Conservation (phyloP, 192 early-diverging fungal species). For the Paraglomus brasilianum region DNA sequence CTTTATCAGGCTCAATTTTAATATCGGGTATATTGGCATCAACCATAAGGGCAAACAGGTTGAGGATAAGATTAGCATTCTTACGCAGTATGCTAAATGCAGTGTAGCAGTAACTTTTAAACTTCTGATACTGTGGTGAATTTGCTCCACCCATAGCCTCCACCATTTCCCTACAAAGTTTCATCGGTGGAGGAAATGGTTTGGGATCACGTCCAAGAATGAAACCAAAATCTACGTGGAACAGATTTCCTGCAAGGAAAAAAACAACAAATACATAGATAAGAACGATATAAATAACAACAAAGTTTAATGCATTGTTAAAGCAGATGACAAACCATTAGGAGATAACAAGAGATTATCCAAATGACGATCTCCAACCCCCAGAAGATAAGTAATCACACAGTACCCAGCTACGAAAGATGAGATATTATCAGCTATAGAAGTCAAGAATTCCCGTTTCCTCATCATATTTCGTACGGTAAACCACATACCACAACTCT, state of each 20-base stretch:
- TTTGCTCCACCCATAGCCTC: constrained; percentile 97
- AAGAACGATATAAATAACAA: background rate
- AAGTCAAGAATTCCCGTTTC: constrained; percentile 16
- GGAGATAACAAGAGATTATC: constrained; percentile 93
- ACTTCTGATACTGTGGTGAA: constrained; percentile 85
- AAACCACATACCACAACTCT: constrained; percentile 77
- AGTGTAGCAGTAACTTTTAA: constrained; percentile 91
- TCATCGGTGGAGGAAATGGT: constrained; percentile 99
- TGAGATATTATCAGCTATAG: background rate
- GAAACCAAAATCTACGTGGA: constrained; percentile 99
- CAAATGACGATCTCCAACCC: constrained; percentile 97
- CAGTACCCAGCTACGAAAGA: constrained; percentile 85
- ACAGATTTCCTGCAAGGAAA: constrained; percentile 67
- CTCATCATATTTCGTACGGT: background rate
- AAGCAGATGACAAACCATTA: constrained; percentile 54
- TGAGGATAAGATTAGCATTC: constrained; percentile 94
- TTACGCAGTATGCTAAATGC: constrained; percentile 93
- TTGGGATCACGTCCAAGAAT: constrained; percentile 99
- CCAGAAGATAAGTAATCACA: constrained; percentile 97
- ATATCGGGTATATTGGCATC: constrained; percentile 96
- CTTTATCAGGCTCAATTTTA: constrained; percentile 96
- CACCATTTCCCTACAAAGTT: constrained; percentile 99
- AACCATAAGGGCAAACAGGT: constrained; percentile 98
- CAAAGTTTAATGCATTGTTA: background rate
- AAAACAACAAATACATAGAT: constrained; percentile 5